Evolutionary conservation across 208 protist genomes (phyloP), one percentile per base, ranked within the genome.

Genomic region (Trypanosoma melophagium): DNA sequence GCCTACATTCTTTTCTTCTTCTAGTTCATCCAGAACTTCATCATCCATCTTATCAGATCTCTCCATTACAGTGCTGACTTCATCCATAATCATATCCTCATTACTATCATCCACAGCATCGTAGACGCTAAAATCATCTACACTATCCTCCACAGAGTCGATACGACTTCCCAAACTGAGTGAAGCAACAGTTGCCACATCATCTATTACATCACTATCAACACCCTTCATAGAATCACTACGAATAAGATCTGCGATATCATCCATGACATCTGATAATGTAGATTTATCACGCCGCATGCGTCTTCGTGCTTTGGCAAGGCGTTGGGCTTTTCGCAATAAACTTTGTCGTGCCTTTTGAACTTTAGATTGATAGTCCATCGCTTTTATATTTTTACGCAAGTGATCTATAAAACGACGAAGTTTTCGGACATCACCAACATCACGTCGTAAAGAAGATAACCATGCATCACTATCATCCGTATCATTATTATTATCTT

Each of bases 371-470:
- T 87, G 79, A 51, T 77, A 47, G 44, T 92, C 85, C 7, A 94
- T 51, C 8, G 44, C 25, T 28, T 70, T 63, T 3, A 94, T 55
- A 52, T 90, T 79, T 17, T 71, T 53, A 22, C 83, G 64, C 16
- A 94, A 74, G 35, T 77, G 84, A 5, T 55, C 54, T 56, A 80
- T 76, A 25, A 94, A 91, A 7, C 71, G 76, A 31, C 83, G 81
- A 14, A 94, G 72, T n/a, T 77, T 76, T 7, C 76, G 76, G 1
- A 92, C 70, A 55, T 90, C 72, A 50, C 58, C 70, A 31, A 90
- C 74, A 66, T 94, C 79, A 58, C 58, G 64, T 14, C 31, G 45
- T 5, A 86, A 28, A 28, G 60, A 40, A 7, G 31, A 8, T 21
- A 79, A 45, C 62, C 70, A 74, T 28, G 35, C 40, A 42, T 14